Conservation (phyloP, 2,329 filamentous ascomycete genomes). For the Xylaria sp. region DNA sequence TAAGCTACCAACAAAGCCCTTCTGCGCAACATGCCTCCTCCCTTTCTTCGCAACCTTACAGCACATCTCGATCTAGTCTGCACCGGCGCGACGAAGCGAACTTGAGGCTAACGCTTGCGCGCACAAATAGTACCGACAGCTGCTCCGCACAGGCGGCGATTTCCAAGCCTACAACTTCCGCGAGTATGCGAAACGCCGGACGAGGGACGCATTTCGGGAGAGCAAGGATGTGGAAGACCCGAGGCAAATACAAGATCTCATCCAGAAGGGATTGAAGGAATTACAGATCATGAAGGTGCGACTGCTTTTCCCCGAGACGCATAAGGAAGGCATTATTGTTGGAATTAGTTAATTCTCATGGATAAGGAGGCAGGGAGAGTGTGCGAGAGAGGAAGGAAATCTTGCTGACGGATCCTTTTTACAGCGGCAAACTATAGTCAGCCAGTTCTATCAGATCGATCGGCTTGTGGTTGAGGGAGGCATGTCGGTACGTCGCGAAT, state of each 20-base stretch:
- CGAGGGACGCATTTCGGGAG: slow-evolving; percentile 89
- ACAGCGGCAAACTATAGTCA: slow-evolving; percentile 93
- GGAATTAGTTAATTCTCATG: not conserved
- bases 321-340: not conserved
- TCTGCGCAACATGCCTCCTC: slow-evolving; percentile 13
- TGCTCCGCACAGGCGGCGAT: slow-evolving; percentile 85
- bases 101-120: slow-evolving; percentile 22
- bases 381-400: not conserved
- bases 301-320: not conserved
- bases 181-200: slow-evolving; percentile 93
- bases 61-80: not conserved
- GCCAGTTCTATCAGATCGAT: slow-evolving; percentile 94
- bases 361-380: not conserved
- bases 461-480: slow-evolving; percentile 91
- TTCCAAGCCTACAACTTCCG: slow-evolving; percentile 98
- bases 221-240: slow-evolving; percentile 78
- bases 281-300: slow-evolving; percentile 89
- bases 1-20: slow-evolving; percentile 49
- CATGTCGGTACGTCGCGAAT: slow-evolving; percentile 70
- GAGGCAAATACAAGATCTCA: slow-evolving; percentile 83
- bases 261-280: slow-evolving; percentile 88
- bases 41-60: not conserved
- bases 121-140: slow-evolving; percentile 80
- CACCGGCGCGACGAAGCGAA: not conserved
- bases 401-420: slow-evolving; percentile 22